A percentile compares a stretch with the other conserved stretches of the same genome.
Evolutionary conservation across 2,329 filamentous ascomycete genomes (phyloP).

Genomic region (Aspergillus pseudoviridinutans): DNA sequence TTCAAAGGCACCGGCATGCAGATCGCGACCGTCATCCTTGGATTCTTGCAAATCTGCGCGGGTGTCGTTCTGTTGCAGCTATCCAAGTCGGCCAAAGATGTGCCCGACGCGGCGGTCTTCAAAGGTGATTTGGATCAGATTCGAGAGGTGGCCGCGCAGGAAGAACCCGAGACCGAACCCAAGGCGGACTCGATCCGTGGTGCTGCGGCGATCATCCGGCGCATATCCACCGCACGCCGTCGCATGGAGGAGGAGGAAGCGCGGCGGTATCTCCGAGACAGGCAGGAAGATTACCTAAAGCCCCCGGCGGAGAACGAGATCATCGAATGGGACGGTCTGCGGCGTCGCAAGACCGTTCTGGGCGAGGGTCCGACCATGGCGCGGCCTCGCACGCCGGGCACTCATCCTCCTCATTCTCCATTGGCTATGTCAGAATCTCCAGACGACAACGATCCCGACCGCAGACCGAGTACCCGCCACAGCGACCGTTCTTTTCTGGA

Average conservation of each 20-base stretch:
- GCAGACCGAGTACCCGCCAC: constrained; percentile 26
- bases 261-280: constrained; percentile 74
- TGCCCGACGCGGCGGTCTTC: constrained; percentile 89
- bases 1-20: constrained; percentile 81
- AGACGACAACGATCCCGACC: constrained; percentile 45
- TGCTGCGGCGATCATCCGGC: constrained; percentile 78
- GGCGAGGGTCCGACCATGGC: constrained; percentile 43
- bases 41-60: constrained; percentile 89
- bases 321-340: constrained; percentile 88
- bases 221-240: constrained; percentile 70
- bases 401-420: constrained; percentile 57
- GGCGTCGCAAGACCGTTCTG: constrained; percentile 63
- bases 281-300: constrained; percentile 64
- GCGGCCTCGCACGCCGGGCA: constrained; percentile 28
- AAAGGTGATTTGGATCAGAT: constrained; percentile 91
- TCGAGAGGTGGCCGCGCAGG: constrained; percentile 88
- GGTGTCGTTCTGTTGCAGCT: constrained; percentile 90
- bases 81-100: constrained; percentile 97
- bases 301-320: constrained; percentile 74
- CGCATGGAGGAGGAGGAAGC: constrained; percentile 78
- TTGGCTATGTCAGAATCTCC: constrained; percentile 86
- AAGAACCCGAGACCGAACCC: constrained; percentile 93
- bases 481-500: constrained; percentile 35
- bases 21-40: constrained; percentile 86
- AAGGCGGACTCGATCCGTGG: constrained; percentile 95